These are phyloP conservation scores for Heliamphora pulchella DNA, from an alignment of 179 eudicot genomes.

Conservation along the genomic window DNA sequence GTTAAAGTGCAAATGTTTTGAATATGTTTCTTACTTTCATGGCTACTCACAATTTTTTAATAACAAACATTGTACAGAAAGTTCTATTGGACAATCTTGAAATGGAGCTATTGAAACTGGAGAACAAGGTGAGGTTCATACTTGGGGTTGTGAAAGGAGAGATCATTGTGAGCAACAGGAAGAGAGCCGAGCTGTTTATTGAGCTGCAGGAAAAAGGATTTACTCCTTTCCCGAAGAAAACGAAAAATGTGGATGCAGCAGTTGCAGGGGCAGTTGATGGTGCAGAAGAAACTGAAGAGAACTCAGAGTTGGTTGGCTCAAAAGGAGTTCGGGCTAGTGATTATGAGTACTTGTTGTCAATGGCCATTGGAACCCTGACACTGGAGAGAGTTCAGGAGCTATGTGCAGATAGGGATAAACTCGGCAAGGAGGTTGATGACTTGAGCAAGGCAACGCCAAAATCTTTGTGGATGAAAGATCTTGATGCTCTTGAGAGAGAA, in stretches of 20 bases:
- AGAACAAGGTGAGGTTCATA: constrained; percentile 76
- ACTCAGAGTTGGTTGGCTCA: constrained; percentile 14
- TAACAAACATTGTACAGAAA: constrained; percentile 31
- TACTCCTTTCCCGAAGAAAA: constrained; percentile 56
- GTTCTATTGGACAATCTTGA: constrained; percentile 46
- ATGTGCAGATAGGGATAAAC: constrained; percentile 49
- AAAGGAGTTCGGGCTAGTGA: constrained; percentile 39
- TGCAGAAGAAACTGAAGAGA: constrained; percentile 31
- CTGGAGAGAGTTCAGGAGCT: constrained; percentile 66
- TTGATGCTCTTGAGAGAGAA: constrained; percentile 58
- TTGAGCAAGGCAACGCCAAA: constrained; percentile 44
- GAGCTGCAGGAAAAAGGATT: constrained; percentile 69
- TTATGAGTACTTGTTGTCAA: constrained; percentile 66
- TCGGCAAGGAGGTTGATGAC: constrained; percentile 44
- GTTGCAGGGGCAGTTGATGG: constrained; percentile 54
- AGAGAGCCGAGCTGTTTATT: constrained; percentile 60
- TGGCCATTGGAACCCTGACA: constrained; percentile 72
- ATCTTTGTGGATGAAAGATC: constrained; percentile 66
- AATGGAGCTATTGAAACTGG: constrained; percentile 45
- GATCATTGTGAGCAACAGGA: constrained; percentile 69
- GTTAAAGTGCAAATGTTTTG: background rate
- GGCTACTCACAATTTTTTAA: background rate
- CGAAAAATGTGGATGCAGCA: constrained; percentile 33
- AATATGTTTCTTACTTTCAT: background rate
- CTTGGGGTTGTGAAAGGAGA: constrained; percentile 73